These are phyloP conservation scores for Nemania bipapillata DNA, from an alignment of 2,329 filamentous ascomycete species.

Conservation along the genomic window DNA sequence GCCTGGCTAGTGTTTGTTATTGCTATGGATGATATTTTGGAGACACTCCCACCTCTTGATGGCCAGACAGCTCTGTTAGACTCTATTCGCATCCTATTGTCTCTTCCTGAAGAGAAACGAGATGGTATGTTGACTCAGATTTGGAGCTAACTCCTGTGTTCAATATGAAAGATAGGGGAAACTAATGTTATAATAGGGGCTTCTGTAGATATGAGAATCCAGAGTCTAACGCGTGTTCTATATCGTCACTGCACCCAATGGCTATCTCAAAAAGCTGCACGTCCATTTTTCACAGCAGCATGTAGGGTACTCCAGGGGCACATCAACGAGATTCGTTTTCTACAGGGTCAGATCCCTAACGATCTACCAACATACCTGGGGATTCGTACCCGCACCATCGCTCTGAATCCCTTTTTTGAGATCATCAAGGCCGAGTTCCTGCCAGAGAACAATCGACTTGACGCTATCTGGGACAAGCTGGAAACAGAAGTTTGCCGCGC, in stretches of 20 bases:
- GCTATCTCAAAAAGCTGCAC: background rate
- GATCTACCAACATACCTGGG: constrained; percentile 3
- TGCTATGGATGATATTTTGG: constrained; percentile 9
- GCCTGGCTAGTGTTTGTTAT: constrained; percentile 9
- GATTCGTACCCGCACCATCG: background rate
- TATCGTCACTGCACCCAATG: constrained; percentile 8
- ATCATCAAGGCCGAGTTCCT: constrained; percentile 1
- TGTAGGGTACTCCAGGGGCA: constrained; percentile 6
- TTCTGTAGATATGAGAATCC: constrained; percentile 4
- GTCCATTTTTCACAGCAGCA: background rate
- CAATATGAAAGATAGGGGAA: background rate
- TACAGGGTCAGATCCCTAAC: constrained; percentile 3
- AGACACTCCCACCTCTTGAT: constrained; percentile 3
- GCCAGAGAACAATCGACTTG: background rate
- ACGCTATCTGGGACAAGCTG: background rate
- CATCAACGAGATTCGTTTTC: background rate
- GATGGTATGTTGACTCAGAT: background rate
- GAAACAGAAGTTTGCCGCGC: background rate
- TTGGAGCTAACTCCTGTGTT: background rate
- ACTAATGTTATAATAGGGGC: background rate
- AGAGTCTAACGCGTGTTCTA: background rate
- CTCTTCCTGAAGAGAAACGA: background rate
- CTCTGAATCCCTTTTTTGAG: constrained; percentile 1
- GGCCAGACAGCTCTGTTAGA: background rate
- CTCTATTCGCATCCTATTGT: constrained; percentile 5